Evolutionary conservation across 2,329 filamentous ascomycete species (phyloP), one percentile per base, ranked within the genome.

Genomic region (Lecanicillium sp.): DNA sequence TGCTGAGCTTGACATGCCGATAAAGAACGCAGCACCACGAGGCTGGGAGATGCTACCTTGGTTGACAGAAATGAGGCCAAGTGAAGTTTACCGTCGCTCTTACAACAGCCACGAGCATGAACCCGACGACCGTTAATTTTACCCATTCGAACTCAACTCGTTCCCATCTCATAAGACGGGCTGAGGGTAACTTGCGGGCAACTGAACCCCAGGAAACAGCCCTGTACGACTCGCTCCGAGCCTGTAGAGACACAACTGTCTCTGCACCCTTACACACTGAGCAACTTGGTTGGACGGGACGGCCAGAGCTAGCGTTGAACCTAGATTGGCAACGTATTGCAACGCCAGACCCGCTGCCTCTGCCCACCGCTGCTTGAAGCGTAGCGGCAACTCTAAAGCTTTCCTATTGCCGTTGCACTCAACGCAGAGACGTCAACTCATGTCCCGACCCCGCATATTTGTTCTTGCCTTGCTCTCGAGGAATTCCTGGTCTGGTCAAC

Each of bases 271-370:
- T 14, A 24, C n/a, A 36, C 8, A 32, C 3, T 10, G 2, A 17
- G 24, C 23, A 14, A 20, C 15, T n/a, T 37, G 35, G 35, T 37
- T 37, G 33, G 43, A 45, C 33, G 43, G 43, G 43, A 45, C 43
- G 33, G 33, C 32, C 17, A 45, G 43, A 45, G 14, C 23, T 35
- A 35, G 43, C 33, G 33, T 23, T 37, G 23, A 24, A 17, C 14
- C 32, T 44, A 9, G 32, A 37, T 14, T 9, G 23, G 32, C 32
- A 29, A 44, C 19, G 33, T 23, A 14, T 24, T 26, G 20, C 23
- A 38, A 30, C 17, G 35, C 27, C 20, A 47, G 15, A 26, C 30
- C 26, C 20, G 11, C 44, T 14, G n/a, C n/a, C n/a, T n/a, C n/a
- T 33, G n/a, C 40, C 21, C 20, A 30, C 30, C 36, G 20, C 27